Percentiles rank a stretch among this genome's conserved stretches.
phyloP scores from a whole-genome alignment of 208 protist species.

The Leishmania amazonensis region DNA sequence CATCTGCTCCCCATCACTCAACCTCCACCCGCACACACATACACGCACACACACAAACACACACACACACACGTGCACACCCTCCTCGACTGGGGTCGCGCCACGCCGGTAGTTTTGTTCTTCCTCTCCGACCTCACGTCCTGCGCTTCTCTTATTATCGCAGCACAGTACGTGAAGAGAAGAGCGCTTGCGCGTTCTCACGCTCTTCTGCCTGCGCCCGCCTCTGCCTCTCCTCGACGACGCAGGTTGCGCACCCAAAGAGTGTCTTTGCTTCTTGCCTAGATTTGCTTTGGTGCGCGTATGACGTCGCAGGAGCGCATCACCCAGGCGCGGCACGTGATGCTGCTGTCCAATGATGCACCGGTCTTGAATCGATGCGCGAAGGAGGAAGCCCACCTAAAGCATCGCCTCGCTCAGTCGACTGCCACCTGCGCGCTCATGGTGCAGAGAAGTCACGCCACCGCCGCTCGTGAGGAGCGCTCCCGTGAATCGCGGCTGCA shows the following conservation, averaged over 20 bases:
- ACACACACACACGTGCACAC: not conserved
- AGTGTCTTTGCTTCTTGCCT: not conserved
- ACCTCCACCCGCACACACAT: not conserved
- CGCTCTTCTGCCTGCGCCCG: not conserved
- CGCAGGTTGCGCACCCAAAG: not conserved
- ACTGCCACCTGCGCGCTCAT: slow-evolving; percentile 18
- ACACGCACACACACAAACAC: not conserved
- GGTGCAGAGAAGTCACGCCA: slow-evolving; percentile 19
- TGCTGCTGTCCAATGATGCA: slow-evolving; percentile 34
- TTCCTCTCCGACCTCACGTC: not conserved
- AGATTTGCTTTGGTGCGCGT: not conserved
- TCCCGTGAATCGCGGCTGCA: slow-evolving; percentile 37
- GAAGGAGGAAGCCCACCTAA: slow-evolving; percentile 31
- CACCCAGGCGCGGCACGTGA: slow-evolving; percentile 31
- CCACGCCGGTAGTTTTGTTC: not conserved
- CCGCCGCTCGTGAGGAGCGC: slow-evolving; percentile 25
- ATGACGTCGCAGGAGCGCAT: slow-evolving; percentile 25
- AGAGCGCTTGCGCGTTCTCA: not conserved
- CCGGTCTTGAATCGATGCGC: slow-evolving; percentile 46
- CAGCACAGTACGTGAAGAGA: not conserved
- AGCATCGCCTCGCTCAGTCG: slow-evolving; percentile 29
- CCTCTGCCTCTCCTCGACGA: not conserved
- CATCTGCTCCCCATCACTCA: not conserved
- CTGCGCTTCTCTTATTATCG: not conserved
- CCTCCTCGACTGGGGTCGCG: not conserved